phyloP scores from a whole-genome alignment of 2,329 filamentous ascomycete species.

The Botryotinia calthae region DNA sequence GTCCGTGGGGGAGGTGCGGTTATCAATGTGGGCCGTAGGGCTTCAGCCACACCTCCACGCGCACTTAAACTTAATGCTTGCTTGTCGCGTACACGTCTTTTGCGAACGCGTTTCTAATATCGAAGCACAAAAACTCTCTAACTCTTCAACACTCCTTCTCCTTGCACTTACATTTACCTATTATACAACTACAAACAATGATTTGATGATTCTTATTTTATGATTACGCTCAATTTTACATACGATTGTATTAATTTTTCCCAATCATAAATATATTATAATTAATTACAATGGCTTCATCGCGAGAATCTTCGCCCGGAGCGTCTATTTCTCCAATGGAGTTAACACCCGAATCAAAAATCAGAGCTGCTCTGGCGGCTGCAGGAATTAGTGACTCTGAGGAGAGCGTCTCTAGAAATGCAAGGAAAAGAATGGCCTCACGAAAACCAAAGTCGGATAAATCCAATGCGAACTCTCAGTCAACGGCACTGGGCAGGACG shows the following conservation, averaged over 20 bases:
- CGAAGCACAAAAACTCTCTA: slow-evolving; percentile 9
- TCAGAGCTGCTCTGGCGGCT: slow-evolving; percentile 52
- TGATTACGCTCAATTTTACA: slow-evolving; percentile 8
- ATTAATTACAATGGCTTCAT: slow-evolving; percentile 47
- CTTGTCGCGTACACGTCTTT: slow-evolving; percentile 16
- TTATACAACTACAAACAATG: slow-evolving; percentile 20
- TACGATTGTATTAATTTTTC: not conserved
- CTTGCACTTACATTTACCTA: not conserved
- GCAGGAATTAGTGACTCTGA: slow-evolving; percentile 50
- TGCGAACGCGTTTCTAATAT: slow-evolving; percentile 3
- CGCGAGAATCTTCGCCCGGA: slow-evolving; percentile 47
- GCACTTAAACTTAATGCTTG: slow-evolving; percentile 13
- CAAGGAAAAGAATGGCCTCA: slow-evolving; percentile 27
- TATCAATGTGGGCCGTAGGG: not conserved
- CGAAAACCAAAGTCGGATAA: slow-evolving; percentile 21
- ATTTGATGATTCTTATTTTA: slow-evolving; percentile 13
- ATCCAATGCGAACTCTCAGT: slow-evolving; percentile 4
- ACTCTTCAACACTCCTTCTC: not conserved
- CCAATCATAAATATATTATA: slow-evolving; percentile 5
- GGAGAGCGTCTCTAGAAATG: slow-evolving; percentile 29
- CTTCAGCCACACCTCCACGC: slow-evolving; percentile 23
- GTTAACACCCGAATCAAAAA: slow-evolving; percentile 54
- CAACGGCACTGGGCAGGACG: not conserved
- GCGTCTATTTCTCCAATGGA: slow-evolving; percentile 43
- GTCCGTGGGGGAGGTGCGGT: not conserved